Base-by-base conservation (phyloP, 805 yeast genomes). In the Lipomyces starkeyi region DNA sequence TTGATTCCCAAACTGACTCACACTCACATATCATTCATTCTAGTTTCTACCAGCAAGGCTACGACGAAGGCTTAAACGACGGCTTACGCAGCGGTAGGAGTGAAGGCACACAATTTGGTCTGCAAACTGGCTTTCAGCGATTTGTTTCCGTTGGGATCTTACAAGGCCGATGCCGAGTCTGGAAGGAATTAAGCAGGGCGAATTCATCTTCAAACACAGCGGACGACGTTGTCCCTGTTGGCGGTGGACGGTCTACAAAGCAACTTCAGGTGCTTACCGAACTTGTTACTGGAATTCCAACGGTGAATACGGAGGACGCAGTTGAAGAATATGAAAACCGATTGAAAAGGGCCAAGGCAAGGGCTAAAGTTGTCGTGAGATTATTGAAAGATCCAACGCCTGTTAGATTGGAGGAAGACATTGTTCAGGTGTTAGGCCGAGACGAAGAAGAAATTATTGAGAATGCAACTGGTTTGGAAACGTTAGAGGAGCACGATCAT, bases 101-200 rank as follows among this genome's bases (percentile, higher is more conserved):
- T 1, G 97, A 93, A 76, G 98, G 97, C 0, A 89, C 88, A 74
- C 92, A 91, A 74, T 88, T 87, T 72, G 98, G 98, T 0, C 83
- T 83, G 64, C 78, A 79, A 63, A 74, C 82, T 22, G 80, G 83
- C 40, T 78, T 76, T 72, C 77, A 78, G 71, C 67, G 79, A 32
- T 75, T 85, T 73, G 72, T 91, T 1, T 75, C 91, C 0, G 76
- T 93, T 0, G 98, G 98, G 0, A 88, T 90, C 65, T 81, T 89
- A 53, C 76, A 82, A 64, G 88, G 90, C 20, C 73, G 88, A 54
- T 75, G 85, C 25, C 77, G 78, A 17, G 75, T 78, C 7, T 78
- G 82, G 78, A 55, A 59, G 3, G 43, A 61, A 4, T n/a, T 63
- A 20, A 43, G 34, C 29, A 25, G 25, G 7, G 22, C 13, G 29